Evolutionary conservation across 2,329 filamentous ascomycete species (phyloP).

Genomic region (Aspergillus fijiensis): DNA sequence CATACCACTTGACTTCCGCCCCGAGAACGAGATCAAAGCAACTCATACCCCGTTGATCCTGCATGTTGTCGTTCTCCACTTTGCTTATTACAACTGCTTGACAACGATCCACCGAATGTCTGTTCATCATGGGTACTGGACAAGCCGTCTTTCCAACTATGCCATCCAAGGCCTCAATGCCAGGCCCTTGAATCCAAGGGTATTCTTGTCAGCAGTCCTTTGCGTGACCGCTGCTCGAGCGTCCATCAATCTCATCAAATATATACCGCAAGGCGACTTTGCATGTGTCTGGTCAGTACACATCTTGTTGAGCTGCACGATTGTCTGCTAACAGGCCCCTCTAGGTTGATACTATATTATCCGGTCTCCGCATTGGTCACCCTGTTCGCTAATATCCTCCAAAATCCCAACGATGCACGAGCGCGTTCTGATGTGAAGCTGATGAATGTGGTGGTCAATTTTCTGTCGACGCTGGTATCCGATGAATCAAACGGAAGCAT

Average conservation of each 20-base stretch:
- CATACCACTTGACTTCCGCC: slow-evolving; percentile 94
- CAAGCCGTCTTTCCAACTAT: slow-evolving; percentile 87
- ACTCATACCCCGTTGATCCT: slow-evolving; percentile 90
- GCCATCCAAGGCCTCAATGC: slow-evolving; percentile 93
- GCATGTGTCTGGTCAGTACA: slow-evolving; percentile 83
- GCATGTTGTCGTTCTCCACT: slow-evolving; percentile 90
- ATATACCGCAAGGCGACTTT: slow-evolving; percentile 92
- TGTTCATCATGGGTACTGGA: slow-evolving; percentile 97
- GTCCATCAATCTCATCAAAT: slow-evolving; percentile 90
- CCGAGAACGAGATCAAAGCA: slow-evolving; percentile 92
- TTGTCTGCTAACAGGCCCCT: slow-evolving; percentile 13
- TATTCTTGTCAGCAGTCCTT: slow-evolving; percentile 89
- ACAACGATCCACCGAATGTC: slow-evolving; percentile 99
- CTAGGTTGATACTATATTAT: slow-evolving; percentile 87
- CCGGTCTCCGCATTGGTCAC: slow-evolving; percentile 94
- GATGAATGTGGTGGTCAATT: slow-evolving; percentile 91
- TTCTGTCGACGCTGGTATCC: slow-evolving; percentile 81
- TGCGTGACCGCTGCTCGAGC: slow-evolving; percentile 91
- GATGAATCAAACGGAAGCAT: slow-evolving; percentile 90
- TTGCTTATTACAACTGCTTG: slow-evolving; percentile 95
- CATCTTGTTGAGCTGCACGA: neutral
- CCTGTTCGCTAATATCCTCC: slow-evolving; percentile 91
- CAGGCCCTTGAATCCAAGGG: slow-evolving; percentile 82
- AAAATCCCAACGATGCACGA: slow-evolving; percentile 86
- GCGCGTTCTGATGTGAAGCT: slow-evolving; percentile 85